Base-by-base conservation (phyloP, 345 rosid genomes). In the Eucalyptus coolabah region DNA sequence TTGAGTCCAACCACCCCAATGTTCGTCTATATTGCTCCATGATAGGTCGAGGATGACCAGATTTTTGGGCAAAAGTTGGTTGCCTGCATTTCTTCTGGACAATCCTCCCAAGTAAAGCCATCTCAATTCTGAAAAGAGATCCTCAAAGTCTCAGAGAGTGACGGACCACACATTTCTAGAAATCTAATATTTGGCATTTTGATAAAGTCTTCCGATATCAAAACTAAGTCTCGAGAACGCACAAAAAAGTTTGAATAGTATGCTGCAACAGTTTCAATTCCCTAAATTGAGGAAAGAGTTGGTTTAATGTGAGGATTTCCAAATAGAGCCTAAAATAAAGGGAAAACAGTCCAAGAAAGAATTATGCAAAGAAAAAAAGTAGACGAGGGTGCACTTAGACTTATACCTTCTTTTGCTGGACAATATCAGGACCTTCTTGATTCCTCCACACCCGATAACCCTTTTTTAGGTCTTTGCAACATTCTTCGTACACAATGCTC, bases 51-150 rank as follows among this genome's bases (percentile, higher is more conserved):
- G 77, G 59, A 88, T 40, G 17, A 88, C 54, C 3, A 88, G 69
- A 53, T 40, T 54, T 88, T 81, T 8, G 56, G 87, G 49, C 8
- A 42, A 51, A 81, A 88, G 32, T 82, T 54, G 32, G 87, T 81
- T 82, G 89, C 72, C 2, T 9, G n/a, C 34, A 82, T 12, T 2
- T 40, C 19, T 18, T 9, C 2, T 12, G 89, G 86, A 86, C 87
- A 53, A 23, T 32, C 32, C 11, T 54, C 28, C 89, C 89, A 88
- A 88, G 44, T 26, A 86, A 7, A 88, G 63, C 87, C 87, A 53
- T 50, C 30, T 88, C 18, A 88, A 42, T 9, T 88, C 34, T 28
- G 45, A 40, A 54, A 88, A 83, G 32, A 54, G 21, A 40, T 28
- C 16, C 9, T 30, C 34, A n/a, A 88, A 88, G 56, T 88, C 89